Base-by-base conservation (phyloP, 1,284 basidiomycete species). In the Crepidotus sp. region DNA sequence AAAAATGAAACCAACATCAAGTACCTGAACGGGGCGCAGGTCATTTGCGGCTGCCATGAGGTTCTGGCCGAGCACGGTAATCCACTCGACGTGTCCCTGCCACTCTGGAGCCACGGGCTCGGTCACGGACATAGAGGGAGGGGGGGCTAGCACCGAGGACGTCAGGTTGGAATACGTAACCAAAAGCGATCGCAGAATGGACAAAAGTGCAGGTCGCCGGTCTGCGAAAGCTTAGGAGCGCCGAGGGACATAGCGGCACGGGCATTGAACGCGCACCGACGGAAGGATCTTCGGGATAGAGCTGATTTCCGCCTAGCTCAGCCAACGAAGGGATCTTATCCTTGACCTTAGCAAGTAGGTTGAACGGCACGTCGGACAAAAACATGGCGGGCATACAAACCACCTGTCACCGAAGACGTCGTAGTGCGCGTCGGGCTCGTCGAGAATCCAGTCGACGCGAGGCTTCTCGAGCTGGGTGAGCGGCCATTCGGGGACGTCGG, bases 11-110 rank as follows among this genome's bases (percentile, higher is more conserved):
- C 35, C 17, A 37, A 42, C 33, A 40, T 27, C 18, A 54, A 14
- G 27, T 52, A 79, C 83, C 68, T 87, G 84, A 7, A 86, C 80
- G 3, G 84, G 84, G n/a, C 83, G 75, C 44, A 87, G 62, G 54
- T 88, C 83, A 53, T 87, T 86, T 24, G 81, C 83, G 18, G 83
- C 81, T 6, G 82, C 83, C 80, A 87, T 84, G 31, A 87, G 66
- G 59, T 88, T 87, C 58, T 83, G 82, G n/a, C 75, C 74, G 43
- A 87, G 71, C 1, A 82, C 66, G 13, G 70, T 76, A 37, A 86
- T 80, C 84, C 84, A 88, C 56, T 84, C 80, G 3, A 82, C 67
- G 40, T 80, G 73, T 40, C 72, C 65, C 46, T 76, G 71, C 84
- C 83, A 87, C 50, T 83, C 81, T 11, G 82, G 79, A 26, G 69